phyloP scores from a whole-genome alignment of 2,329 filamentous ascomycete genomes.

The Lachnum nothofagi region DNA sequence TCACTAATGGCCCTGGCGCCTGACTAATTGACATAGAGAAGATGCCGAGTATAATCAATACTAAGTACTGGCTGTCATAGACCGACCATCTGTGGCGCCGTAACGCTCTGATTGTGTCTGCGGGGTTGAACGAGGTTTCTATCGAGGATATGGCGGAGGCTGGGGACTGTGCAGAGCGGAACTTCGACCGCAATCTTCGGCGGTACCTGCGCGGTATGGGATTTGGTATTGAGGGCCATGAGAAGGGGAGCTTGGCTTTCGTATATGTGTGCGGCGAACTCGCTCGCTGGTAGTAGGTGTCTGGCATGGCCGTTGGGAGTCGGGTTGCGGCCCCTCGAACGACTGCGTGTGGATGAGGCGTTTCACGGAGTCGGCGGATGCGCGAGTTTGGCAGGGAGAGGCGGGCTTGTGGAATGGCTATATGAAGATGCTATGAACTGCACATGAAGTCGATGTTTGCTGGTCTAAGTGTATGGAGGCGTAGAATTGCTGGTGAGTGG shows the following conservation, averaged over 20 bases:
- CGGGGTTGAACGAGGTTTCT: constrained; percentile 75
- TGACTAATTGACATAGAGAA: constrained; percentile 83
- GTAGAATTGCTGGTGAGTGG: not conserved
- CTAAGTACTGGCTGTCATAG: constrained; percentile 79
- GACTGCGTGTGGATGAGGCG: not conserved
- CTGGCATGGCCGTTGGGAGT: constrained; percentile 19
- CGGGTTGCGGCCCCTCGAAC: constrained; percentile 6
- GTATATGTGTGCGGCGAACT: constrained; percentile 26
- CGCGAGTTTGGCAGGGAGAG: constrained; percentile 5
- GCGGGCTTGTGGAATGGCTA: constrained; percentile 7
- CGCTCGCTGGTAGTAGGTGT: constrained; percentile 22
- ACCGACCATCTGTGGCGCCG: constrained; percentile 73
- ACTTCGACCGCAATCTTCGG: constrained; percentile 62
- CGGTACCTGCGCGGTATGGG: constrained; percentile 61
- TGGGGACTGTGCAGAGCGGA: constrained; percentile 61
- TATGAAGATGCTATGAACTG: constrained; percentile 26
- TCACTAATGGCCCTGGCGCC: constrained; percentile 68
- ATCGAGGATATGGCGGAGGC: constrained; percentile 70
- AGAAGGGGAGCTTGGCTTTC: constrained; percentile 38
- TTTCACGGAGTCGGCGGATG: constrained; percentile 6
- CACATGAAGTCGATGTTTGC: constrained; percentile 27
- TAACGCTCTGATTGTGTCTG: constrained; percentile 70
- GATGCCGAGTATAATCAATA: constrained; percentile 67
- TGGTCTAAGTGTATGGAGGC: not conserved
- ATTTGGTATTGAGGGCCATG: constrained; percentile 43